phyloP scores from a whole-genome alignment of 1,284 basidiomycete species.

The Cutaneotrichosporon cutaneum region DNA sequence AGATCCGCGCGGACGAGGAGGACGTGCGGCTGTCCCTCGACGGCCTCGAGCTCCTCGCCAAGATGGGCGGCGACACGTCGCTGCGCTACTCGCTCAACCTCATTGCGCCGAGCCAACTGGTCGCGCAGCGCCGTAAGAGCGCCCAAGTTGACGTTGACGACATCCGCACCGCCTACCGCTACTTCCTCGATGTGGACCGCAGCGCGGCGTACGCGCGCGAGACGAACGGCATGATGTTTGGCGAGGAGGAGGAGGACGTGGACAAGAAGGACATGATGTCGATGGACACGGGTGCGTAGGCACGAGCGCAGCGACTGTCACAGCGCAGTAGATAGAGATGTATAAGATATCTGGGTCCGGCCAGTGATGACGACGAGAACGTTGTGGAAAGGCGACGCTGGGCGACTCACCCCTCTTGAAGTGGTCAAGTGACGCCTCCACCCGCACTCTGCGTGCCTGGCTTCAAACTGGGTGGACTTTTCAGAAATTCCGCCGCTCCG shows the following conservation, averaged over 20 bases:
- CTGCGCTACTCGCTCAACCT: constrained; percentile 87
- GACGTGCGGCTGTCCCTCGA: constrained; percentile 80
- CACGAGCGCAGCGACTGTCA: not conserved
- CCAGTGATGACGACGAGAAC: not conserved
- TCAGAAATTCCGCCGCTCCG: not conserved
- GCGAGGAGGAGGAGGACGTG: constrained; percentile 27
- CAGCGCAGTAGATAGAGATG: not conserved
- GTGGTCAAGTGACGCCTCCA: not conserved
- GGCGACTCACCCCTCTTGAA: not conserved
- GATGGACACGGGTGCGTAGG: constrained; percentile 11
- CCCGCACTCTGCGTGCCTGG: not conserved
- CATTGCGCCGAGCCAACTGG: constrained; percentile 82
- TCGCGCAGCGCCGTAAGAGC: constrained; percentile 77
- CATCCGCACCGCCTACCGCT: constrained; percentile 76
- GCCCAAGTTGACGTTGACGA: constrained; percentile 76
- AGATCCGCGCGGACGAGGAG: constrained; percentile 92
- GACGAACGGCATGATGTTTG: constrained; percentile 68
- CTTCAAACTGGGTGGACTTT: constrained; percentile 4
- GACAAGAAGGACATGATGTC: constrained; percentile 13
- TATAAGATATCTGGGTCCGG: constrained; percentile 3
- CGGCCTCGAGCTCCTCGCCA: constrained; percentile 73
- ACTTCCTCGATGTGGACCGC: constrained; percentile 94
- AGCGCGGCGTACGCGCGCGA: constrained; percentile 85
- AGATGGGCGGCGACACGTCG: constrained; percentile 82
- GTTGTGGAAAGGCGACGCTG: not conserved